Evolutionary conservation across 495 filamentous ascomycete species (phyloP).

Genomic region (Penicillium arizonense): DNA sequence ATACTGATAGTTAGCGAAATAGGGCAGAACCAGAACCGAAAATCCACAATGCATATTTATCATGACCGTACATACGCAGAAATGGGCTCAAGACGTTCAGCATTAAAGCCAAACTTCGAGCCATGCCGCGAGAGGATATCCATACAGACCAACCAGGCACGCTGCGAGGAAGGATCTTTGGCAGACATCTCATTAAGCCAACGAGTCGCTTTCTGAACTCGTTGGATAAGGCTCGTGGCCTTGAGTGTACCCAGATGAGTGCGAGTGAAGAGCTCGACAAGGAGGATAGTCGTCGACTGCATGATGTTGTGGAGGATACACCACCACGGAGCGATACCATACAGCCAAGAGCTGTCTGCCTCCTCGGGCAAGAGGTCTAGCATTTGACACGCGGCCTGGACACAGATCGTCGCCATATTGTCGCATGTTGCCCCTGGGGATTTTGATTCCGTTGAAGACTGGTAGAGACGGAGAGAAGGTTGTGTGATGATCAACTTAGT

Average conservation of each 20-base stretch:
- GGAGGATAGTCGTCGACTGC: constrained; percentile 54
- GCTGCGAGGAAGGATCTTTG: constrained; percentile 42
- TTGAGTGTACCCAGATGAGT: constrained; percentile 34
- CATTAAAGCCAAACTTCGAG: constrained; percentile 1
- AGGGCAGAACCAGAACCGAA: too few species aligned
- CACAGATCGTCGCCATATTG: constrained; percentile 46
- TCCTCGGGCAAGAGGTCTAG: constrained; percentile 45
- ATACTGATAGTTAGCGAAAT: too few species aligned
- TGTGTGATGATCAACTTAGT: constrained; percentile 55
- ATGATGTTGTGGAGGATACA: constrained; percentile 58
- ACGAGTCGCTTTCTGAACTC: constrained; percentile 44
- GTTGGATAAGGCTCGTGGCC: constrained; percentile 33
- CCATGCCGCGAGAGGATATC: constrained; percentile 21
- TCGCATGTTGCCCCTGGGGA: constrained; percentile 38
- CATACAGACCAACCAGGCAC: constrained; percentile 38
- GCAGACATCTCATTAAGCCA: constrained; percentile 51
- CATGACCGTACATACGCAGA: too few species aligned
- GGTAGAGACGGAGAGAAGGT: constrained; percentile 53
- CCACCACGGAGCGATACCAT: constrained; percentile 57
- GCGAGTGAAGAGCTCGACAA: constrained; percentile 51
- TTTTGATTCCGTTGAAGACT: background rate
- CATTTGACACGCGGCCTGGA: constrained; percentile 48
- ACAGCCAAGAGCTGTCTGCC: constrained; percentile 36
- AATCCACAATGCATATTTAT: too few species aligned
- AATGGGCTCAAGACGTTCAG: background rate